Base-by-base conservation (phyloP, 371 early-diverging fungal species). In the Choanephora cucurbitarum region DNA sequence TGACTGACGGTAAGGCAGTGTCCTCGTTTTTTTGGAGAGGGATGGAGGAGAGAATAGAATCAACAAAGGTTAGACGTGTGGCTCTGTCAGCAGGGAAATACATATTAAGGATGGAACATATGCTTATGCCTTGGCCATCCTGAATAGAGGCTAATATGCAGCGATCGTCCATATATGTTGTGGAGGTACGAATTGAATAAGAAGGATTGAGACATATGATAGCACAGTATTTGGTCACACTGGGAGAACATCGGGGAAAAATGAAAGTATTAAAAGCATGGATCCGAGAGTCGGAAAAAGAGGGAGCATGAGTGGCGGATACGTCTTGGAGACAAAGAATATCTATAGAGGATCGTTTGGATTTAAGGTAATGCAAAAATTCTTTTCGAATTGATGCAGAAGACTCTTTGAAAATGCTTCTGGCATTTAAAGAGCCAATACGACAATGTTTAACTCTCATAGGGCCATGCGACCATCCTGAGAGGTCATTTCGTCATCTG, bases 351-450 rank as follows among this genome's bases (percentile, higher is more conserved):
- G n/a, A n/a, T n/a, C n/a, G n/a, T n/a, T n/a, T n/a, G n/a, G n/a
- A n/a, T n/a, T n/a, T n/a, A n/a, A n/a, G n/a, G n/a, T n/a, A n/a
- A n/a, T n/a, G n/a, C n/a, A n/a, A n/a, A n/a, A n/a, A n/a, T n/a
- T n/a, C n/a, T n/a, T n/a, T n/a, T n/a, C n/a, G n/a, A n/a, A n/a
- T n/a, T n/a, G n/a, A n/a, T n/a, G n/a, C n/a, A n/a, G n/a, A n/a
- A n/a, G n/a, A n/a, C n/a, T n/a, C n/a, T n/a, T n/a, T n/a, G n/a
- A n/a, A n/a, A n/a, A n/a, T 55, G 31, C 55, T 55, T 8, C 55
- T 46, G 28, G 48, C 55, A 55, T 55, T 55, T 55, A 55, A 55
- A 48, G 55, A 54, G 6, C 28, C 52, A 32, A 52, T 52, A 10
- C 52, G 3, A 4, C 22, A 0, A 18, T 42, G 33, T 33, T 33